Evolutionary conservation across 2,329 filamentous ascomycete species (phyloP).

Genomic region (Neocatenulostroma microsporum): DNA sequence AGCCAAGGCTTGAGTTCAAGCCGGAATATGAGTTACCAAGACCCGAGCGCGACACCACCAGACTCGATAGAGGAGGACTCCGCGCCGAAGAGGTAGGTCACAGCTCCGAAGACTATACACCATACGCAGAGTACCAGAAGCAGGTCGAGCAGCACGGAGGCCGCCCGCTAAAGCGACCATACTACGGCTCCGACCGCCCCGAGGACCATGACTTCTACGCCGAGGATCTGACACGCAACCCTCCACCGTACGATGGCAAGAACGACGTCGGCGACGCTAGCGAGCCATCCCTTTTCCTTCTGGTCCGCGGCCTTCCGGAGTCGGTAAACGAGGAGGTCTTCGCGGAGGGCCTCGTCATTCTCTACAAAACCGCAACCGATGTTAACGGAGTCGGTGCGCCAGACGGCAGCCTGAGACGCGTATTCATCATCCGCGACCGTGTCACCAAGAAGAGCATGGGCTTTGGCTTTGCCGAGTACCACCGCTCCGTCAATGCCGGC

Average conservation of each 20-base stretch:
- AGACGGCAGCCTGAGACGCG: slow-evolving; percentile 65
- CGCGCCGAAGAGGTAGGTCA: too few relatives aligned
- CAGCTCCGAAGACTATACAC: too few relatives aligned
- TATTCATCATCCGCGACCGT: slow-evolving; percentile 68
- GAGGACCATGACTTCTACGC: slow-evolving; percentile 11
- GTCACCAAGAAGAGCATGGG: slow-evolving; percentile 64
- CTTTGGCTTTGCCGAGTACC: slow-evolving; percentile 80
- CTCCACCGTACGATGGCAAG: slow-evolving; percentile 17
- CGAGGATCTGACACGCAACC: slow-evolving; percentile 15
- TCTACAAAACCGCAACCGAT: slow-evolving; percentile 42
- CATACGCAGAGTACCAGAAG: not conserved
- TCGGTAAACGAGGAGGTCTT: slow-evolving; percentile 66
- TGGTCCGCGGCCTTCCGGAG: slow-evolving; percentile 62
- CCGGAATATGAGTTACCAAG: too few relatives aligned
- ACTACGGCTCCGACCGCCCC: slow-evolving; percentile 8
- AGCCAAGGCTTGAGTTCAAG: too few relatives aligned
- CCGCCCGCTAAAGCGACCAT: slow-evolving; percentile 3
- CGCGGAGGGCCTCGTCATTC: slow-evolving; percentile 63
- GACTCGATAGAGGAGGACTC: too few relatives aligned
- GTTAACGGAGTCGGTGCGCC: slow-evolving; percentile 52
- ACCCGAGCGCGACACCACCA: too few relatives aligned
- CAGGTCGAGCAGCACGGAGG: not conserved
- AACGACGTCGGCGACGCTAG: slow-evolving; percentile 17
- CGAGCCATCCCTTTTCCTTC: slow-evolving; percentile 42
- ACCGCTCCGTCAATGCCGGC: slow-evolving; percentile 63